phyloP scores from a whole-genome alignment of 306 rosid genomes.

The Trifolium fragiferum region DNA sequence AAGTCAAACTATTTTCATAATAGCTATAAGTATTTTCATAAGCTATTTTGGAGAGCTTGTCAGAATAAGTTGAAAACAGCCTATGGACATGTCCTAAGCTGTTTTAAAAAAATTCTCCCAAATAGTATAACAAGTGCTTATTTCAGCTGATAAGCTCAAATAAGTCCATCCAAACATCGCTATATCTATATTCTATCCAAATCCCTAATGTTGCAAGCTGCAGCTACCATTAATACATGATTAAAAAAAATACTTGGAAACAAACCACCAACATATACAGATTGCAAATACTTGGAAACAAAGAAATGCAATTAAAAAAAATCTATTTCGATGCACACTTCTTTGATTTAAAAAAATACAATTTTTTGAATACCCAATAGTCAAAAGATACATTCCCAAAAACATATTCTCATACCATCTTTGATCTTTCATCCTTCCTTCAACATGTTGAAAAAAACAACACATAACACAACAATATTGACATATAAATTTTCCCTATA shows the following conservation, averaged over 20 bases:
- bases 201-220: conserved; percentile 14
- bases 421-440: neutral
- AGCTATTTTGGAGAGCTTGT: neutral
- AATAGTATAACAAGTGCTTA: neutral
- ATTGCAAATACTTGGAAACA: neutral
- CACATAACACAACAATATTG: neutral
- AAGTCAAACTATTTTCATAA: neutral
- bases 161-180: neutral
- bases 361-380: neutral
- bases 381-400: neutral
- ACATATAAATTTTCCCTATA: neutral
- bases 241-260: no score
- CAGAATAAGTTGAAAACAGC: neutral
- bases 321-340: neutral
- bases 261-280: neutral
- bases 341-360: neutral
- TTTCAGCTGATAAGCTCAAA: neutral
- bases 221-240: conserved; percentile 1
- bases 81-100: neutral
- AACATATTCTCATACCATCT: neutral
- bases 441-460: neutral
- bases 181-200: neutral
- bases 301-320: no score
- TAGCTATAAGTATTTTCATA: neutral
- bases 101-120: neutral